Conservation (phyloP, 306 rosid species). For the Psophocarpus tetragonolobus region DNA sequence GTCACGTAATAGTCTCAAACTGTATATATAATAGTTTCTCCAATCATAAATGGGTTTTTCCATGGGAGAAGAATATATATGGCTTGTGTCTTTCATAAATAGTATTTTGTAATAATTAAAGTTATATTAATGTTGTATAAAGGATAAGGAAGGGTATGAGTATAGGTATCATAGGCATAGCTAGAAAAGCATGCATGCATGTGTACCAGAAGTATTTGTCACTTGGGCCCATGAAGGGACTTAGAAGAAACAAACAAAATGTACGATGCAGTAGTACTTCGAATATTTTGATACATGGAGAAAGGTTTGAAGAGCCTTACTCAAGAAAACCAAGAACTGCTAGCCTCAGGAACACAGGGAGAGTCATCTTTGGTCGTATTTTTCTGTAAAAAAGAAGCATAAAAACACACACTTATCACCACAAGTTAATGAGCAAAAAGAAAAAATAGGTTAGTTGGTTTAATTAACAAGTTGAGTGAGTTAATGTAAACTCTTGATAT, state of each 20-base stretch:
- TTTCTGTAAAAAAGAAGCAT: conserved; percentile 53
- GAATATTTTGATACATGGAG: not conserved
- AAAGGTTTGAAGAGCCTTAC: conserved; percentile 55
- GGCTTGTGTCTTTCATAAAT: not conserved
- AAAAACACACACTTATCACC: not conserved
- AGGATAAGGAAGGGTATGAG: not conserved
- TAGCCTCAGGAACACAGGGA: conserved; percentile 69
- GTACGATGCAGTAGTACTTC: not conserved
- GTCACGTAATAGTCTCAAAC: too few relatives aligned
- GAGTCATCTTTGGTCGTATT: conserved; percentile 89
- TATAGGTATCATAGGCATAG: not conserved
- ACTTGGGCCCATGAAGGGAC: conserved; percentile 1
- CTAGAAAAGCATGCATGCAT: not conserved
- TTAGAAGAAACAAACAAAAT: conserved; percentile 17
- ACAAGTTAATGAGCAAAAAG: not conserved
- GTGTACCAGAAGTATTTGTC: not conserved
- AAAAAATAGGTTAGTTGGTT: too few relatives aligned
- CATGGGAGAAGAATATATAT: not conserved
- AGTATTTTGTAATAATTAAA: not conserved
- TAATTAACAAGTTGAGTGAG: too few relatives aligned
- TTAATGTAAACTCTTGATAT: too few relatives aligned
- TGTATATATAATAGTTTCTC: too few relatives aligned
- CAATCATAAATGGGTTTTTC: not conserved
- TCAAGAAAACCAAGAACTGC: conserved; percentile 78
- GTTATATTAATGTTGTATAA: not conserved